phyloP scores from a whole-genome alignment of 148 eudicot species.

The Rhododendron henanense region DNA sequence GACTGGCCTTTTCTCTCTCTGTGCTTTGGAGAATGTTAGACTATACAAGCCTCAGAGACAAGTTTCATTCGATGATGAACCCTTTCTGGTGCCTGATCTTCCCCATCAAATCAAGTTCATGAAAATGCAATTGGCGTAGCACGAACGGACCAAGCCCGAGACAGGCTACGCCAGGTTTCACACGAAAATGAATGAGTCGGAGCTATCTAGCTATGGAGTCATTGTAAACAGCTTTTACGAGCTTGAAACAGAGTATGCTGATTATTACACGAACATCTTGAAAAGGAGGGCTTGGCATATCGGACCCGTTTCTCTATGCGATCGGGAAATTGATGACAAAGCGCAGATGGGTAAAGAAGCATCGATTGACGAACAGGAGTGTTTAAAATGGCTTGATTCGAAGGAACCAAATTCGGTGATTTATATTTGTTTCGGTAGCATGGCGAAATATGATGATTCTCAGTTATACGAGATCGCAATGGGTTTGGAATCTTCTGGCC shows the following conservation, averaged over 20 bases:
- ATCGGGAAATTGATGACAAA: conserved; percentile 23
- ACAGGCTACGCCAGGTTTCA: neutral
- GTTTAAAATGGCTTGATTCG: conserved; percentile 46
- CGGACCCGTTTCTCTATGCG: conserved; percentile 47
- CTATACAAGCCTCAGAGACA: conserved; percentile 25
- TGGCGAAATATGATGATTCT: neutral
- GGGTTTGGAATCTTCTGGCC: conserved; percentile 44
- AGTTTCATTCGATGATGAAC: conserved; percentile 38
- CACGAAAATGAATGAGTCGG: conserved; percentile 20
- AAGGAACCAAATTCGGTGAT: conserved; percentile 10
- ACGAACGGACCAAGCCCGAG: neutral
- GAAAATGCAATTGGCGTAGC: conserved; percentile 11
- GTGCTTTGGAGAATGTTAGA: no score
- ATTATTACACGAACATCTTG: conserved; percentile 31
- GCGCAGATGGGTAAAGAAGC: conserved; percentile 30
- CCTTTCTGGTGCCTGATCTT: conserved; percentile 11
- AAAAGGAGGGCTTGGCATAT: conserved; percentile 51
- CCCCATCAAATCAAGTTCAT: conserved; percentile 32
- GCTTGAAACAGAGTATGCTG: conserved; percentile 55
- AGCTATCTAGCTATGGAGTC: conserved; percentile 38
- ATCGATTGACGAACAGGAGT: conserved; percentile 35
- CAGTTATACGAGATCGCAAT: conserved; percentile 44
- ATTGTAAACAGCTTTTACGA: conserved; percentile 58
- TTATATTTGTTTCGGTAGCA: conserved; percentile 43
- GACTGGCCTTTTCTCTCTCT: no score